Evolutionary conservation across 2,329 filamentous ascomycete species (phyloP).

Genomic region (Thelonectria discophora): DNA sequence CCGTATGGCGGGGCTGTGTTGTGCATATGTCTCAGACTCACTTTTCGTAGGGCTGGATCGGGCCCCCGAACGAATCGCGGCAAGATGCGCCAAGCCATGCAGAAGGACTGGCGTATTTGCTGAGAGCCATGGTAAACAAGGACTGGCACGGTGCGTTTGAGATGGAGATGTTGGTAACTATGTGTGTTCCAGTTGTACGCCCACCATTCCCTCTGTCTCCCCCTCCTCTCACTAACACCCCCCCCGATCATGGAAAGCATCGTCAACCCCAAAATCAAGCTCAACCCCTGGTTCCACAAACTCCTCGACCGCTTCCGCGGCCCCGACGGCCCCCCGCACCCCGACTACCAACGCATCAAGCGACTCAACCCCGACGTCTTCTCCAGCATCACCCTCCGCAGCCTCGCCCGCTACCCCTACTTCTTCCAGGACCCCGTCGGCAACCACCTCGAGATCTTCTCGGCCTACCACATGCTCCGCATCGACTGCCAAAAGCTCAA

Average conservation of each 20-base stretch:
- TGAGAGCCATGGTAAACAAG: slow-evolving; percentile 40
- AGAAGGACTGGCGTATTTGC: slow-evolving; percentile 45
- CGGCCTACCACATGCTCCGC: slow-evolving; percentile 31
- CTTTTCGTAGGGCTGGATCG: slow-evolving; percentile 43
- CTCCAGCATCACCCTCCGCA: slow-evolving; percentile 22
- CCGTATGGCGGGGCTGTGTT: neutral
- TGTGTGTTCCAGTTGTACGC: slow-evolving; percentile 47
- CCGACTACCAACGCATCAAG: slow-evolving; percentile 13
- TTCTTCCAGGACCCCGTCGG: slow-evolving; percentile 32
- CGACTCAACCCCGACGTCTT: slow-evolving; percentile 3
- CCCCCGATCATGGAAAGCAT: slow-evolving; percentile 46
- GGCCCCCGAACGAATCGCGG: slow-evolving; percentile 37
- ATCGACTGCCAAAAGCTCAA: slow-evolving; percentile 24
- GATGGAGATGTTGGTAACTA: slow-evolving; percentile 42
- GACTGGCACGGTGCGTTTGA: slow-evolving; percentile 42
- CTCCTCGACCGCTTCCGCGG: slow-evolving; percentile 22
- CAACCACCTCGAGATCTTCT: slow-evolving; percentile 29
- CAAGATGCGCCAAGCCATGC: slow-evolving; percentile 40
- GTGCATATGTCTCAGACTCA: neutral
- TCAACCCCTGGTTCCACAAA: slow-evolving; percentile 34
- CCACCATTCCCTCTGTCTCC: neutral
- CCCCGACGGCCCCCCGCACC: slow-evolving; percentile 5
- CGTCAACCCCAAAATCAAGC: slow-evolving; percentile 40
- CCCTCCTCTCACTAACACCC: neutral
- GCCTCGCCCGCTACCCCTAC: slow-evolving; percentile 30